Percentiles rank a stretch among this genome's conserved stretches.
phyloP scores from a whole-genome alignment of 495 filamentous ascomycete species.

The Usnea hakonensis region DNA sequence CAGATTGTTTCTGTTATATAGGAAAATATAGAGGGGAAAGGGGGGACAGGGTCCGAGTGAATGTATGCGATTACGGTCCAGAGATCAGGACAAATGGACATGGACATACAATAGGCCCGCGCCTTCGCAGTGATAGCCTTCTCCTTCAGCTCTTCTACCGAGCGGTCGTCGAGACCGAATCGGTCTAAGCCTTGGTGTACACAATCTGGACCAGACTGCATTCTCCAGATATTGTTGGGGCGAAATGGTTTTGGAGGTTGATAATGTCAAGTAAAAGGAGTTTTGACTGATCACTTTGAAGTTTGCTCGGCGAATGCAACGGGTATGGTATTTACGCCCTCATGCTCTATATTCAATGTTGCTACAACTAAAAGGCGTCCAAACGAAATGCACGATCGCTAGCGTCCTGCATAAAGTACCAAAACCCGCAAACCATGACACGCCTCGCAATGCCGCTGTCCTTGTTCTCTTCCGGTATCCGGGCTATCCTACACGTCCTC shows the following conservation, averaged over 20 bases:
- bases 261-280: background rate
- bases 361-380: too few species aligned
- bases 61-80: too few species aligned
- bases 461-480: background rate
- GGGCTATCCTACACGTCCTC: conserved; percentile 63
- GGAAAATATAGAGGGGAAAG: too few species aligned
- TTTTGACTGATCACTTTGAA: too few species aligned
- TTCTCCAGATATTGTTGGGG: background rate
- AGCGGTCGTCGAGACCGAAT: background rate
- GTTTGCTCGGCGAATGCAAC: too few species aligned
- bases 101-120: conserved; percentile 15
- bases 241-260: background rate
- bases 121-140: conserved; percentile 10
- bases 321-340: too few species aligned
- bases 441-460: conserved; percentile 21
- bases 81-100: too few species aligned
- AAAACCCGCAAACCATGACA: background rate
- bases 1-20: too few species aligned
- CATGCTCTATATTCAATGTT: too few species aligned
- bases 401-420: background rate
- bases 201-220: background rate
- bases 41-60: too few species aligned
- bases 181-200: background rate
- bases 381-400: background rate
- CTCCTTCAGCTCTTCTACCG: background rate